Evolutionary conservation across 1,284 basidiomycete genomes (phyloP), one percentile per base, ranked within the genome.

Genomic region (Ustilago loliicola): DNA sequence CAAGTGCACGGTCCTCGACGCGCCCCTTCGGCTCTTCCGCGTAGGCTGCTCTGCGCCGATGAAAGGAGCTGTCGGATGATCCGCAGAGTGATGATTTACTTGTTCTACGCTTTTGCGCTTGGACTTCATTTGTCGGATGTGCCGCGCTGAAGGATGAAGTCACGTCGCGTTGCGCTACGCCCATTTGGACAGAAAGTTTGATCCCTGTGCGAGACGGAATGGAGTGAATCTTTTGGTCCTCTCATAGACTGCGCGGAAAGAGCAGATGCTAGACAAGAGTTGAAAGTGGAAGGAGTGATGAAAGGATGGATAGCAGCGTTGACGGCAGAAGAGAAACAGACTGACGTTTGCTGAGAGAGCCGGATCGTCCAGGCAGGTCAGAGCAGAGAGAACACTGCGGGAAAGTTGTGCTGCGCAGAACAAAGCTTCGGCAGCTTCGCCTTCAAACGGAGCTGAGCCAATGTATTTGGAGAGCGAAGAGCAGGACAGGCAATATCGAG

Each of bases 51-150:
- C 5, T 50, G 23, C 48, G 23, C 25, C 29, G 4, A 15, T 27
- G 25, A 50, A 27, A 13, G 25, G 48, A 50, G 48, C 15, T 19
- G 45, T 61, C 57, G 56, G 62, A n/a, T 51, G 47, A 61, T 61
- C 53, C 57, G 61, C 60, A n/a, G 23, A n/a, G 17, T 29, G 45
- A 47, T 21, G 45, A 10, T 36, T 25, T n/a, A n/a, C 40, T n/a
- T n/a, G 27, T 36, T 19, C 36, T 61, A 19, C 38, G 52, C 17
- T 17, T 47, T 29, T 50, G 56, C 60, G 66, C 66, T 66, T 50
- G 21, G 59, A 57, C 50, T 61, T 71, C 69, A 62, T 71, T 56
- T 61, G 67, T 60, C 67, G 40, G 54, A 60, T 32, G 38, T 21
- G 58, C 50, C 62, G 47, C 13, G 10, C 13, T 52, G 60, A 42